Conservation (phyloP, 1,139 yeast species). For the Pichia sp. region DNA sequence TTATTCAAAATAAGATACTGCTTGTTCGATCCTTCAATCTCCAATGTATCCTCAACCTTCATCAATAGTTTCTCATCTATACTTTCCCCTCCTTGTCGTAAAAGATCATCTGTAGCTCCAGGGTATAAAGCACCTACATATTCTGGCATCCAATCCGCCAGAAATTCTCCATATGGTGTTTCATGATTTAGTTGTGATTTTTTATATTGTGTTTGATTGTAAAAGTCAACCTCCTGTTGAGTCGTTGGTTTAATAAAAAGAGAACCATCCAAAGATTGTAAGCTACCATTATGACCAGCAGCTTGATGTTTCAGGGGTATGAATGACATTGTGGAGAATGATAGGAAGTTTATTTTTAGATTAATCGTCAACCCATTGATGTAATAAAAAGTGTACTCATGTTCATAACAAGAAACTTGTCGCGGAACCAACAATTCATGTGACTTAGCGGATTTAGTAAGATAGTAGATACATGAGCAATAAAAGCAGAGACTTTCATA, state of each 20-base stretch:
- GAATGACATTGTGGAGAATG: constrained; percentile 15
- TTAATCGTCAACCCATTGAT: too few species aligned
- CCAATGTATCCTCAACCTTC: constrained; percentile 11
- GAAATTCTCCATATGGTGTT: constrained; percentile 32
- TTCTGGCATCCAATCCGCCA: constrained; percentile 50
- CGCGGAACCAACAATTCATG: too few species aligned
- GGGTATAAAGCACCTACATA: constrained; percentile 36
- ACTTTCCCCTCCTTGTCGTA: constrained; percentile 10
- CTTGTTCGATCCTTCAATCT: constrained; percentile 15
- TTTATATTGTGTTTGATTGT: constrained; percentile 33
- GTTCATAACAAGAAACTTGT: too few species aligned
- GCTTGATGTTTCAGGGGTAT: constrained; percentile 43
- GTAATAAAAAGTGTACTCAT: too few species aligned
- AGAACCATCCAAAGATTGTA: constrained; percentile 53
- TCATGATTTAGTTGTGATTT: constrained; percentile 20
- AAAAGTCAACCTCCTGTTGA: constrained; percentile 65
- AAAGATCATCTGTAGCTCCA: constrained; percentile 31
- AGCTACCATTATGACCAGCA: constrained; percentile 86
- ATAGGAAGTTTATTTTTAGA: background rate
- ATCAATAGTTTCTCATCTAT: constrained; percentile 7
- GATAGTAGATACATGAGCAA: too few species aligned
- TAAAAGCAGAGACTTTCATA: too few species aligned
- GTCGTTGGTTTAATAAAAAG: constrained; percentile 66
- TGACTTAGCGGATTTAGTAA: too few species aligned
- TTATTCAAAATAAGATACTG: constrained; percentile 68